These are phyloP conservation scores for Scutellaria minor DNA, from an alignment of 257 asterid species.

Conservation along the genomic window DNA sequence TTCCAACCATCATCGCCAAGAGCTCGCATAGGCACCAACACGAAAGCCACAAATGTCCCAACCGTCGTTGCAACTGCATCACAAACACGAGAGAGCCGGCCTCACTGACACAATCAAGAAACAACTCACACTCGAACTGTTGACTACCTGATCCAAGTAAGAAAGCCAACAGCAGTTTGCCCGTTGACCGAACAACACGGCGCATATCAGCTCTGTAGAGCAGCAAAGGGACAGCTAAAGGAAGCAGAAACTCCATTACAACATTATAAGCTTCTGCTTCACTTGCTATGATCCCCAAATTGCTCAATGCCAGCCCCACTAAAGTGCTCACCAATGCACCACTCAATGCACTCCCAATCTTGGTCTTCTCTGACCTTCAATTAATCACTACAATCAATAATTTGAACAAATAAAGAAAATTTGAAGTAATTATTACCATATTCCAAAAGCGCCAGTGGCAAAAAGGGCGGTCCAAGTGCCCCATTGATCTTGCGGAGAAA, in stretches of 20 bases:
- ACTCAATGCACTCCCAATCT: constrained; percentile 81
- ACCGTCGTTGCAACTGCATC: constrained; percentile 80
- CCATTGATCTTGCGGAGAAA: constrained; percentile 94
- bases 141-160: constrained; percentile 83
- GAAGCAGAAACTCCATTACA: constrained; percentile 76
- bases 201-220: constrained; percentile 92
- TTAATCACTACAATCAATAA: neutral
- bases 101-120: neutral
- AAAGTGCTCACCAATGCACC: constrained; percentile 87
- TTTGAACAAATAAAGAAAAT: neutral
- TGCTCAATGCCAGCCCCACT: constrained; percentile 81
- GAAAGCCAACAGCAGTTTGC: constrained; percentile 78
- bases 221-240: constrained; percentile 87
- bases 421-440: constrained; percentile 55
- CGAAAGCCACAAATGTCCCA: constrained; percentile 79
- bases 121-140: neutral
- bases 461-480: constrained; percentile 95
- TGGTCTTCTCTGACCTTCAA: constrained; percentile 90
- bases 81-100: neutral
- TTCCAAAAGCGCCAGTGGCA: constrained; percentile 91
- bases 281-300: constrained; percentile 75
- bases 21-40: constrained; percentile 83
- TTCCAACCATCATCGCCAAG: constrained; percentile 91
- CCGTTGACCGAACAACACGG: constrained; percentile 73
- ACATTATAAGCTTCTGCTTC: constrained; percentile 80